These are phyloP conservation scores for Botrytis sinoallii DNA, from an alignment of 2,329 filamentous ascomycete genomes.

Conservation along the genomic window DNA sequence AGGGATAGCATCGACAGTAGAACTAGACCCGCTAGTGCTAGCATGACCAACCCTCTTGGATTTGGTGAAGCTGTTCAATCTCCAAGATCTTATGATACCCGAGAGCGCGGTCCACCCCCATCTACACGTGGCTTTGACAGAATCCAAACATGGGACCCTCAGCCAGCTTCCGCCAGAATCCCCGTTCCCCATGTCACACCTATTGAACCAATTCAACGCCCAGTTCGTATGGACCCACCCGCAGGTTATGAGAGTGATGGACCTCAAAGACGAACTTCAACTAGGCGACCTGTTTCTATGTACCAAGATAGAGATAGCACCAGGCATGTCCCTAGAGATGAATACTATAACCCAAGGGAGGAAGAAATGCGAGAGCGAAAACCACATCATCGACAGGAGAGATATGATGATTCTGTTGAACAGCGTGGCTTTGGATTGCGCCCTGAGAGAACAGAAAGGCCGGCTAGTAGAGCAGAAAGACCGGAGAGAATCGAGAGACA, in stretches of 20 bases:
- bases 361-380: constrained; percentile 25
- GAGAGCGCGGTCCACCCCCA: constrained; percentile 56
- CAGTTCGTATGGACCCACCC: constrained; percentile 27
- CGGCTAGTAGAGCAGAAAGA: constrained; percentile 15
- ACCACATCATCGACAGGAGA: constrained; percentile 29
- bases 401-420: constrained; percentile 34
- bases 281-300: constrained; percentile 29
- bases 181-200: constrained; percentile 41
- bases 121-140: constrained; percentile 70
- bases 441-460: constrained; percentile 22
- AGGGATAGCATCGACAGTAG: constrained; percentile 53
- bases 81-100: constrained; percentile 41
- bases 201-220: constrained; percentile 32
- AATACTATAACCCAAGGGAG: constrained; percentile 36
- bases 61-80: constrained; percentile 31
- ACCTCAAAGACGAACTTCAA: constrained; percentile 39
- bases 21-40: constrained; percentile 34
- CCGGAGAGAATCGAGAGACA: constrained; percentile 21
- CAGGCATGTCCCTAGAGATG: constrained; percentile 30
- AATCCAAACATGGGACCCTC: constrained; percentile 52
- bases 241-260: constrained; percentile 27
- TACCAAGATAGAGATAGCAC: constrained; percentile 33
- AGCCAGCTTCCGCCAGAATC: constrained; percentile 39
- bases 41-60: constrained; percentile 25
- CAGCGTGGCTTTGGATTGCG: constrained; percentile 28